Base-by-base conservation (phyloP, 1,139 yeast species). In the Geotrichum carabidarum region DNA sequence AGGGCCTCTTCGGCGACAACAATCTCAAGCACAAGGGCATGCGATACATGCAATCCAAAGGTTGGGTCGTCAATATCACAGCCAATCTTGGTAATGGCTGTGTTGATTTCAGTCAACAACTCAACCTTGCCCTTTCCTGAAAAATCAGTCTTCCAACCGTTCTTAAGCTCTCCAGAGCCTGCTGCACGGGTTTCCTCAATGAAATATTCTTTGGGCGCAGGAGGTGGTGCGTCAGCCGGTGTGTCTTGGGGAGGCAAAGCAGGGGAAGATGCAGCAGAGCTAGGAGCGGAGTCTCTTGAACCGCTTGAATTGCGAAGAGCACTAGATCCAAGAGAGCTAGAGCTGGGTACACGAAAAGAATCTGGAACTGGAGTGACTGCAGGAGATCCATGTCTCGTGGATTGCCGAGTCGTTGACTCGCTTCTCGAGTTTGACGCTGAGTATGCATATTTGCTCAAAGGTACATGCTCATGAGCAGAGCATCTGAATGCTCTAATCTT, bases 81-180 rank as follows among this genome's bases (percentile, higher is more conserved):
- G 8, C 89, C 75, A 56, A 69, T 55, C 81, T 87, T 56, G 6
- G 87, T 87, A 36, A 84, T 82, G 30, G 22, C 49, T 2, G 49
- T 35, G 32, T 11, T 27, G 15, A 45, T 17, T 8, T 45, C 37
- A 30, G 41, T 22, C 30, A 34, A 12, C 56, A 89, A 68, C 70
- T 89, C 96, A 55, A 90, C 83, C 57, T 79, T 77, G 5, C 97
- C 98, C 42, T 75, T 75, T 36, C 82, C 86, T 14, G 81, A 71
- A 67, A 85, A 91, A 70, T 94, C 98, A 0, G 95, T 82, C 69
- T 93, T 93, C 99, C 99, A 93, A 6, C 99, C 99, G 32, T 80
- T 77, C 67, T 86, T 87, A 65, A 89, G 71, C 58, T 87, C 95
- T 5, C 96, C 96, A 55, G 83, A 80, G n/a, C 84, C 79, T 11